These are phyloP conservation scores for Tuber indicum DNA, from an alignment of 495 filamentous ascomycete genomes.

Conservation along the genomic window DNA sequence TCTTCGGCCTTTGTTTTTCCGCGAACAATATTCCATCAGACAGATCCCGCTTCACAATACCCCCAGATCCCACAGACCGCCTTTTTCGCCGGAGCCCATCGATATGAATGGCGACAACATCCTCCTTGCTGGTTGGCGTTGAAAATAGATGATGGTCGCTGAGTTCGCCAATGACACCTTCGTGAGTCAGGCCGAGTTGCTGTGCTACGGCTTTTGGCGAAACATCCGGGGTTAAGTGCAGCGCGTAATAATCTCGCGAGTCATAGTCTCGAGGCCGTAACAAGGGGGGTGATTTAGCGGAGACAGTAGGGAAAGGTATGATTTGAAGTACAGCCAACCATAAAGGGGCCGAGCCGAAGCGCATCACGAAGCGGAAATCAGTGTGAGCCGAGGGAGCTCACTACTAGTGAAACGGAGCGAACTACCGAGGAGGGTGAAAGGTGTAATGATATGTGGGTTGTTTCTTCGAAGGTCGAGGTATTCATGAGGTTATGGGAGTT, in stretches of 20 bases:
- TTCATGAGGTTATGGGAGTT: background rate
- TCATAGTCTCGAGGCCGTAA: constrained; percentile 47
- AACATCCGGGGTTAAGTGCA: constrained; percentile 63
- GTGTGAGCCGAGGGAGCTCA: background rate
- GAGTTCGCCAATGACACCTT: constrained; percentile 76
- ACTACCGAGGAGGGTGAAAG: background rate
- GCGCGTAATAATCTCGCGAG: constrained; percentile 72
- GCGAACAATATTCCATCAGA: constrained; percentile 71
- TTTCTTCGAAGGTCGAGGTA: background rate
- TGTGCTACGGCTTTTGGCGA: constrained; percentile 67
- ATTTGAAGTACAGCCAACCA: constrained; percentile 32
- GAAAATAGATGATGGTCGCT: constrained; percentile 80
- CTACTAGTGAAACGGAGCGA: background rate
- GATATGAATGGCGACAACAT: constrained; percentile 55
- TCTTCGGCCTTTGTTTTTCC: constrained; percentile 71
- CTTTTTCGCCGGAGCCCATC: constrained; percentile 51
- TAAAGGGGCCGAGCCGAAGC: constrained; percentile 17
- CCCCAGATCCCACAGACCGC: constrained; percentile 53
- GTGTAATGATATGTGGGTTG: constrained; percentile 1
- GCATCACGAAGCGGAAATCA: constrained; percentile 17
- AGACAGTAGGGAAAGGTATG: constrained; percentile 13
- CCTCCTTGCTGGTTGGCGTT: constrained; percentile 55
- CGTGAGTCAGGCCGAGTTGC: constrained; percentile 68
- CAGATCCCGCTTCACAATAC: constrained; percentile 49
- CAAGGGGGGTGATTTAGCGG: constrained; percentile 36